Evolutionary conservation across 345 rosid genomes (phyloP).

Genomic region (Populus simonii): DNA sequence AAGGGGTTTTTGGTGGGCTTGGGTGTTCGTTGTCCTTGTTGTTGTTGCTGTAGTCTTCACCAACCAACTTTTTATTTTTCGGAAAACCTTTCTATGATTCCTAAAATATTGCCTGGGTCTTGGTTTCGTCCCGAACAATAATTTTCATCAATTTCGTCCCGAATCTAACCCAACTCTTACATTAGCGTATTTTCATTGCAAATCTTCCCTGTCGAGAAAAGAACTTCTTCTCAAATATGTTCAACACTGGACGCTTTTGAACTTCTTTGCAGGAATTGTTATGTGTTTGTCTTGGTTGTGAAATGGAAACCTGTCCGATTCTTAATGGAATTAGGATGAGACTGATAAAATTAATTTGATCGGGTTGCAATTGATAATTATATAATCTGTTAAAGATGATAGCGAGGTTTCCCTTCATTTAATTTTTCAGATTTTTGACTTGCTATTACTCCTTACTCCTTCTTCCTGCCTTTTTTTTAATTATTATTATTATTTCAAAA

Average conservation of each 20-base stretch:
- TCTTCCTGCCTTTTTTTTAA: too few species aligned
- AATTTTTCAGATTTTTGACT: background rate
- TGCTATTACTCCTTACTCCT: background rate
- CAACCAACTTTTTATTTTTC: background rate
- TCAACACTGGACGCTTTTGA: background rate
- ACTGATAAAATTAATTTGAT: background rate
- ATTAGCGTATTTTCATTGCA: background rate
- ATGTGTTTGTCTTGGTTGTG: background rate
- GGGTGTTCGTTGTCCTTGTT: too few species aligned
- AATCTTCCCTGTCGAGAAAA: too few species aligned
- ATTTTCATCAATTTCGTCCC: background rate
- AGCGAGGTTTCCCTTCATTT: background rate
- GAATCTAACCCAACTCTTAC: background rate
- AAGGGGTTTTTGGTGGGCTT: conserved; percentile 5
- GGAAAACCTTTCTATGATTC: background rate
- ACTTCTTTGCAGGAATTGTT: background rate
- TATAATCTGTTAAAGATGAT: background rate
- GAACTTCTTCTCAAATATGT: background rate
- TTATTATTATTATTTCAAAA: background rate
- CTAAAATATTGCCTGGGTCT: background rate
- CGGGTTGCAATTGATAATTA: background rate
- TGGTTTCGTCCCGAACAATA: background rate
- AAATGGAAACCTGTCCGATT: background rate
- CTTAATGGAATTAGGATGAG: background rate
- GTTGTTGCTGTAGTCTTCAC: background rate